Conservation (phyloP, 2,329 filamentous ascomycete species). For the Elsinoe necatrix region DNA sequence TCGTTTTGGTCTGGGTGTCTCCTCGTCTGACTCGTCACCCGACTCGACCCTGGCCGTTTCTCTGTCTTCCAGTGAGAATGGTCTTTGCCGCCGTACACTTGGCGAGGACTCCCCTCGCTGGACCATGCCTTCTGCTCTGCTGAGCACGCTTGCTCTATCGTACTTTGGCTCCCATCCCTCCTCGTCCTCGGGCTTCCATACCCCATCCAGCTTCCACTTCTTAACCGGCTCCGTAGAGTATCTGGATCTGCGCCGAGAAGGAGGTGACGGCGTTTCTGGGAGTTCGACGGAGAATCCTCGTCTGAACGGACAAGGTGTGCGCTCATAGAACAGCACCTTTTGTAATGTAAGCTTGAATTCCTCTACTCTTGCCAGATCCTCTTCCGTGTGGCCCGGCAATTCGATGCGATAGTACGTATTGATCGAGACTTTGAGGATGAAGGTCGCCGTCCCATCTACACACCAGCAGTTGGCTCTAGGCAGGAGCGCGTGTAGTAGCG, state of each 20-base stretch:
- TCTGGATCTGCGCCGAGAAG: conserved; percentile 59
- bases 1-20: conserved; percentile 16
- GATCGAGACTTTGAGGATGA: conserved; percentile 75
- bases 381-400: conserved; percentile 56
- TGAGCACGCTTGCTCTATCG: conserved; percentile 20
- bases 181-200: conserved; percentile 41
- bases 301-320: conserved; percentile 77
- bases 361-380: conserved; percentile 56
- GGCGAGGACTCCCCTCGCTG: conserved; percentile 9
- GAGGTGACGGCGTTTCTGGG: conserved; percentile 59
- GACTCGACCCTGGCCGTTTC: conserved; percentile 1
- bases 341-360: conserved; percentile 61
- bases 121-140: conserved; percentile 1
- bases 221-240: conserved; percentile 51
- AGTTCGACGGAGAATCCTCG: conserved; percentile 66
- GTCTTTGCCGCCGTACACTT: neutral
- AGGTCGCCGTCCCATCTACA: conserved; percentile 73
- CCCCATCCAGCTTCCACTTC: conserved; percentile 41
- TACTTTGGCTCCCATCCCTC: conserved; percentile 13
- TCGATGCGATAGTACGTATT: conserved; percentile 89
- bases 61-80: neutral
- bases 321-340: conserved; percentile 74
- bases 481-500: conserved; percentile 75
- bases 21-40: conserved; percentile 15
- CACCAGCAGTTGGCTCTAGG: conserved; percentile 92